Conservation (phyloP, 1,139 yeast species). For the Candida sanyaensis region DNA sequence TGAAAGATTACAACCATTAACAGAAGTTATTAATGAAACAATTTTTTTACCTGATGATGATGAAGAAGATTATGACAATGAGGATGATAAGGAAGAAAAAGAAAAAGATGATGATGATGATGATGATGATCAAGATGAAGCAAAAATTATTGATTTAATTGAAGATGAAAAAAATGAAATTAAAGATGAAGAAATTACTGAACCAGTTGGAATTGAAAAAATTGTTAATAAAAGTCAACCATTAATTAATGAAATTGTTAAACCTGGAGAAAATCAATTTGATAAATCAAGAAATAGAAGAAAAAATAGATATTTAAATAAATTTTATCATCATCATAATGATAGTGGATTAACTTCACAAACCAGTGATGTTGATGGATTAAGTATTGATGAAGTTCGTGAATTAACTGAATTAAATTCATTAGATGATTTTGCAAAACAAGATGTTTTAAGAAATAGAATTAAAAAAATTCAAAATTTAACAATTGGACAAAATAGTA, state of each 20-base stretch:
- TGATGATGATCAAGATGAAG: not conserved
- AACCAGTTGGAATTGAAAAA: constrained; percentile 57
- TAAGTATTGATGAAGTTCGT: constrained; percentile 35
- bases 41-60: constrained; percentile 55
- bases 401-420: constrained; percentile 42
- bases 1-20: constrained; percentile 57
- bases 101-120: constrained; percentile 15
- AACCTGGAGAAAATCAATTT: constrained; percentile 33
- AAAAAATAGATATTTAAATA: constrained; percentile 5
- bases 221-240: constrained; percentile 52
- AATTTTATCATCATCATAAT: constrained; percentile 14
- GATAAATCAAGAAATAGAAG: constrained; percentile 8
- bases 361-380: constrained; percentile 41
- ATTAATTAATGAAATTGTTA: constrained; percentile 50
- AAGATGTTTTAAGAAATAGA: constrained; percentile 52
- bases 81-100: constrained; percentile 27
- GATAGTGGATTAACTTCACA: constrained; percentile 21
- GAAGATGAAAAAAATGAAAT: constrained; percentile 14
- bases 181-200: constrained; percentile 32
- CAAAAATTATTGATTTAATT: no score
- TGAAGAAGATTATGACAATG: constrained; percentile 22
- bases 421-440: constrained; percentile 50
- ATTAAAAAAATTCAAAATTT: constrained; percentile 59
- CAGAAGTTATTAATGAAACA: constrained; percentile 51
- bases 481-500: constrained; percentile 50